These are phyloP conservation scores for Afroboletus lepidellus DNA, from an alignment of 1,284 basidiomycete species.

Conservation along the genomic window DNA sequence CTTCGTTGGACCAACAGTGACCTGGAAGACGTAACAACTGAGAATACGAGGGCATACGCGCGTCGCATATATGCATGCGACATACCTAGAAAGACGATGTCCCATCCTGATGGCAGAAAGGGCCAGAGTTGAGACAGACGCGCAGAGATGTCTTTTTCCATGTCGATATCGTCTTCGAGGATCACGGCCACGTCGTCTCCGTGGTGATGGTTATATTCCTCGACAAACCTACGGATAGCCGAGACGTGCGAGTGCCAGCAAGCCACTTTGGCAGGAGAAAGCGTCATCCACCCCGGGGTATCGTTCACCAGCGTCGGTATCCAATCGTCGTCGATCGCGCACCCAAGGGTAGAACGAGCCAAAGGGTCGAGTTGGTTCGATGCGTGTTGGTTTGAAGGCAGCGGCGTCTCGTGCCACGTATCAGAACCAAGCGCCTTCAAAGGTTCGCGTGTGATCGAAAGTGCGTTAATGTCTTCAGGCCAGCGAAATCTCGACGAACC, in stretches of 20 bases:
- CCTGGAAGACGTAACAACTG: constrained; percentile 38
- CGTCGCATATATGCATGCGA: background rate
- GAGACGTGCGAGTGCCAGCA: constrained; percentile 75
- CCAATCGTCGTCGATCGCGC: constrained; percentile 47
- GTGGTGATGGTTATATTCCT: constrained; percentile 12
- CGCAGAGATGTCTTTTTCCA: constrained; percentile 63
- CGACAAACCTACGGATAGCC: constrained; percentile 48
- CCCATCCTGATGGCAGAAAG: constrained; percentile 64
- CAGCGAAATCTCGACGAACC: constrained; percentile 40
- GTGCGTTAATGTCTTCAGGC: constrained; percentile 43
- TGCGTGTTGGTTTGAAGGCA: background rate
- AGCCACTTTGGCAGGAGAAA: constrained; percentile 60
- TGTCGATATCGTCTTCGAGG: constrained; percentile 79
- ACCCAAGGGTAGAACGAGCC: constrained; percentile 37
- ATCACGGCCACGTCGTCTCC: constrained; percentile 47
- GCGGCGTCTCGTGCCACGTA: constrained; percentile 27
- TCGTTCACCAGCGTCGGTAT: constrained; percentile 39
- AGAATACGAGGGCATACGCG: background rate
- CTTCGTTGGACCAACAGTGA: constrained; percentile 73
- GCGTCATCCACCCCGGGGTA: constrained; percentile 46
- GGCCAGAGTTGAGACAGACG: constrained; percentile 54
- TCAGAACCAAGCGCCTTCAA: constrained; percentile 37
- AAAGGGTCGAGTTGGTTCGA: background rate
- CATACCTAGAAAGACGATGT: constrained; percentile 72
- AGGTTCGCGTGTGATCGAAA: constrained; percentile 27